A percentile compares a stretch with the other conserved stretches of the same genome.
Conservation (phyloP, 1,284 basidiomycete genomes). For the Trametes polyzona region DNA sequence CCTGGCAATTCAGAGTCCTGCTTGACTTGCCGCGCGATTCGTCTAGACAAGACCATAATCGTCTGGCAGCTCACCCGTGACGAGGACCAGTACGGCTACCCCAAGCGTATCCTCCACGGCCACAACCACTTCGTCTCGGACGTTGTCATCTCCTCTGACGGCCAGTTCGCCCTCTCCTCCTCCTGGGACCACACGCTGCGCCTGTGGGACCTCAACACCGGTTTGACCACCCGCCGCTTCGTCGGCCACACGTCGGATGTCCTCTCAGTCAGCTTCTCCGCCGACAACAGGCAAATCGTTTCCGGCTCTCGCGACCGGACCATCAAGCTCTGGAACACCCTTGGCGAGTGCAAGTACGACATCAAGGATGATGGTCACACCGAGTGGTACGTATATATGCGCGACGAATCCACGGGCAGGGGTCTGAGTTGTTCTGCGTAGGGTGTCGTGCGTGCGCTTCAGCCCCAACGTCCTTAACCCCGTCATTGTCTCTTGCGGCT, state of each 20-base stretch:
- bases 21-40: not conserved
- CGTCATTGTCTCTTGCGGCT: constrained; percentile 98
- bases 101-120: constrained; percentile 96
- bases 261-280: constrained; percentile 96
- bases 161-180: constrained; percentile 98
- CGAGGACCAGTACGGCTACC: constrained; percentile 91
- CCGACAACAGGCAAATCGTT: constrained; percentile 98
- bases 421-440: constrained; percentile 35
- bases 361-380: constrained; percentile 98
- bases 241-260: constrained; percentile 99
- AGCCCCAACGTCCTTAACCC: constrained; percentile 98
- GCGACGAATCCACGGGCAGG: not conserved
- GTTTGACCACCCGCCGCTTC: constrained; percentile 93
- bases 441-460: constrained; percentile 99
- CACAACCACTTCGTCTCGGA: constrained; percentile 99
- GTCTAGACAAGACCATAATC: constrained; percentile 97
- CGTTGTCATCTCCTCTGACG: constrained; percentile 98
- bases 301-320: constrained; percentile 96
- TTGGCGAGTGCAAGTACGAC: constrained; percentile 99
- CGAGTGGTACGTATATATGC: constrained; percentile 72
- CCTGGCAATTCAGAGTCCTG: constrained; percentile 15
- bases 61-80: constrained; percentile 99
- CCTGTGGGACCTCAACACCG: constrained; percentile 98
- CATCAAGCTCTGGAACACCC: constrained; percentile 99
- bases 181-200: constrained; percentile 99